Conservation (phyloP, 2,329 filamentous ascomycete species). For the Raffaelea arxii region DNA sequence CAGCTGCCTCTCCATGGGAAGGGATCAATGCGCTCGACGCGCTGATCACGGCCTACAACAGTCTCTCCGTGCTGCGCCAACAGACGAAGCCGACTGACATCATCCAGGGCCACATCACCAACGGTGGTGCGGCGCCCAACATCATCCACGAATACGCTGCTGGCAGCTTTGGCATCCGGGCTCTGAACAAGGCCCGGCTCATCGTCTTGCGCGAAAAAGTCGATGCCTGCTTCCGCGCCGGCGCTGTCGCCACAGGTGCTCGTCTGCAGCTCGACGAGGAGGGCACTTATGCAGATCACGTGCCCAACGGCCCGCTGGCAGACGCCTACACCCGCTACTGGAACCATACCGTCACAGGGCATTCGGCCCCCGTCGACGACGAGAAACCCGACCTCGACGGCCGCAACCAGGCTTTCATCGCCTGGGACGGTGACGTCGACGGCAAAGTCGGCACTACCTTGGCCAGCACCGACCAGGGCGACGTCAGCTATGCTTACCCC, state of each 20-base stretch:
- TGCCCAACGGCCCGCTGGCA: conserved; percentile 41
- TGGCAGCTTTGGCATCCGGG: conserved; percentile 33
- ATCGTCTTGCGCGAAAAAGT: conserved; percentile 30
- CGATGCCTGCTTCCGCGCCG: conserved; percentile 29
- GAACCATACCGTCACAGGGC: too few species aligned
- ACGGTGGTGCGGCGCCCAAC: conserved; percentile 44
- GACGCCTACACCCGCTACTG: conserved; percentile 33
- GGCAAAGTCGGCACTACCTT: conserved; percentile 30
- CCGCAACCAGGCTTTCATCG: neutral
- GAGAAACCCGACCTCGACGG: neutral
- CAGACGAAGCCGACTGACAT: conserved; percentile 42
- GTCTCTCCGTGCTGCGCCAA: conserved; percentile 42
- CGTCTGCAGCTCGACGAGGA: conserved; percentile 30
- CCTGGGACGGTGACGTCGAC: conserved; percentile 31
- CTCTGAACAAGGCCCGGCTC: conserved; percentile 30
- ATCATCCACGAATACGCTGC: conserved; percentile 43
- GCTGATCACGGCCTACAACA: conserved; percentile 37
- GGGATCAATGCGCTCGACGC: conserved; percentile 52
- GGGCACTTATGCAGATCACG: conserved; percentile 41
- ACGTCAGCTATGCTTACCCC: conserved; percentile 48
- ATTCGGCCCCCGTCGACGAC: conserved; percentile 18
- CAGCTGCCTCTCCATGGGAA: conserved; percentile 46
- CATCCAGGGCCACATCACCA: conserved; percentile 40
- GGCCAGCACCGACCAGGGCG: conserved; percentile 50
- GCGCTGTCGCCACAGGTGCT: conserved; percentile 34